These are phyloP conservation scores for Leptographium procerum DNA, from an alignment of 2,329 filamentous ascomycete genomes.

Conservation along the genomic window DNA sequence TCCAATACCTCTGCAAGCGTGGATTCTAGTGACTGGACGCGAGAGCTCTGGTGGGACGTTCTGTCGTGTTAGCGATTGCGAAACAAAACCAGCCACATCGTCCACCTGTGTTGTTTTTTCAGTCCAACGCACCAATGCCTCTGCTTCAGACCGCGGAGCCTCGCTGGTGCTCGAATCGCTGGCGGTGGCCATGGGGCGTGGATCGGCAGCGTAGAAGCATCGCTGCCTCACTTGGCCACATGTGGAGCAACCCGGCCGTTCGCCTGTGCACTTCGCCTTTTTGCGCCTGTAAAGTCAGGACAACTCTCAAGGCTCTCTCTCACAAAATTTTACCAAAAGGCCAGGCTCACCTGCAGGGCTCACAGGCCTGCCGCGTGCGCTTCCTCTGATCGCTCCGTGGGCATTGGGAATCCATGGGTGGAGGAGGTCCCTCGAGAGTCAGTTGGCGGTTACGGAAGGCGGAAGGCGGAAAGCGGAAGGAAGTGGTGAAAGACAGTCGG, in stretches of 20 bases:
- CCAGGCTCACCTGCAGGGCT: background rate
- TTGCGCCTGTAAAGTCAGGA: background rate
- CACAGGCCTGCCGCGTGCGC: background rate
- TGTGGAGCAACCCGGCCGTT: background rate
- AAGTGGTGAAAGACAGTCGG: background rate
- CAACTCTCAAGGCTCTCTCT: background rate
- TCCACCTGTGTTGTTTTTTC: too few species aligned
- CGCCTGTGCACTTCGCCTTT: slow-evolving; percentile 1
- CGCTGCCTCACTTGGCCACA: background rate
- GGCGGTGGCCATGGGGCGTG: background rate
- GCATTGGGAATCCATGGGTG: background rate
- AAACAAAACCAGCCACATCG: too few species aligned
- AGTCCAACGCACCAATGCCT: background rate
- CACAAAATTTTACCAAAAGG: too few species aligned
- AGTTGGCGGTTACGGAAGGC: background rate
- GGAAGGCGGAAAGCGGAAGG: background rate
- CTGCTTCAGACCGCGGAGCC: background rate
- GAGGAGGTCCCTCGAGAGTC: background rate
- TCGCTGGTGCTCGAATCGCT: background rate
- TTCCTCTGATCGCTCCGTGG: background rate
- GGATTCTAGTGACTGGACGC: background rate
- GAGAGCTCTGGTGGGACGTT: background rate
- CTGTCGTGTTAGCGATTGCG: background rate
- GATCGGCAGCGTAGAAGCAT: background rate
- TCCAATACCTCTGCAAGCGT: slow-evolving; percentile 1